Evolutionary conservation across 352 stramenopile genomes (phyloP), one percentile per base, ranked within the genome.

Genomic region (Phytophthora ramorum): DNA sequence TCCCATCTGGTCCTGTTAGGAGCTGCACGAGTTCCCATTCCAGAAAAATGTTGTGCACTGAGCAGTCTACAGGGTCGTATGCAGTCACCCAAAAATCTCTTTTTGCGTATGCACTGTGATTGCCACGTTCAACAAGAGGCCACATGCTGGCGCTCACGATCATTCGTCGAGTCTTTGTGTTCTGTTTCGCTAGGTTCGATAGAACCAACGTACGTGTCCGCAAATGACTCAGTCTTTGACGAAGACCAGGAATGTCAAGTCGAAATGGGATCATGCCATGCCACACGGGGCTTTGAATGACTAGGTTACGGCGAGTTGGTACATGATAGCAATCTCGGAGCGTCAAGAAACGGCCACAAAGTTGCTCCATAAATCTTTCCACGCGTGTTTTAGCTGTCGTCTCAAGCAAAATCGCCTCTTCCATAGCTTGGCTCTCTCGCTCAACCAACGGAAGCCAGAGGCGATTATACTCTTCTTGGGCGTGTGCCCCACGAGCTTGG

Each of bases 11-110:
- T 10, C 69, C 62, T 7, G 58, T 71, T 20, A 95, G 63, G n/a
- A 95, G 65, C 49, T 81, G 59, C 2, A 93, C 69, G 4, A 93
- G 64, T 19, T 89, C 76, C 71, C 74, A 88, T 51, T 95, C 81
- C n/a, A 95, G 65, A 51, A 87, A 93, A 41, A 93, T 66, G 17
- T 78, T 72, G 28, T 91, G 69, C 4, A 73, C 54, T 9, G 54
- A 67, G 10, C 66, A 75, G 2, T 68, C 63, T 2, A 48, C 45
- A 13, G 82, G 79, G 22, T 89, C 69, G 59, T 93, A 91, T n/a
- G 81, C 82, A n/a, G 60, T 73, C 1, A 90, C 50, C 80, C 79
- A 93, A 24, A 57, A 9, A 75, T 58, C 49, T 63, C 58, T 50
- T 45, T 56, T 47, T 51, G 16, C 26, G 13, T 35, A 32, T 45